Conservation (phyloP, 140 eudicot genomes). For the Senecio squalidus region DNA sequence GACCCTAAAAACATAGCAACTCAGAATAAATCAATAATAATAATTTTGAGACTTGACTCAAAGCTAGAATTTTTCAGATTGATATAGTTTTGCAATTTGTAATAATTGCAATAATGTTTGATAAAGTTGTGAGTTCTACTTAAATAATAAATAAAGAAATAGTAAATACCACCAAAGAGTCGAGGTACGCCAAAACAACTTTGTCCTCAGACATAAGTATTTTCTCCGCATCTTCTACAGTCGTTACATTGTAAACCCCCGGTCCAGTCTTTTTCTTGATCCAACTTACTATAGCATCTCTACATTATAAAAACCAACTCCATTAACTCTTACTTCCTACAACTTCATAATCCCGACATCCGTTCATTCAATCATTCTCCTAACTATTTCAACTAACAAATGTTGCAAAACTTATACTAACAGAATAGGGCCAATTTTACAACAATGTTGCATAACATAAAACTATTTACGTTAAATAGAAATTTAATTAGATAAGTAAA, state of each 20-base stretch:
- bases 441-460: too few relatives aligned
- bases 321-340: not conserved
- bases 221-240: constrained; percentile 72
- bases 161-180: constrained; percentile 66
- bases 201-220: constrained; percentile 58
- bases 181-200: constrained; percentile 67
- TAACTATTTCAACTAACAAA: too few relatives aligned
- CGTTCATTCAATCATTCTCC: too few relatives aligned
- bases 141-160: not conserved
- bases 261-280: constrained; percentile 87
- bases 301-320: constrained; percentile 24
- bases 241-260: constrained; percentile 65
- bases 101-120: not conserved
- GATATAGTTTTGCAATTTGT: not conserved
- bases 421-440: too few relatives aligned
- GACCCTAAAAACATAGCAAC: constrained; percentile 51
- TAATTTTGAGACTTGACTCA: not conserved
- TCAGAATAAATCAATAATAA: not conserved
- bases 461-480: too few relatives aligned
- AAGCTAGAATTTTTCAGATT: not conserved
- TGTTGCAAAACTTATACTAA: too few relatives aligned
- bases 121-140: not conserved
- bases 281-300: constrained; percentile 86
- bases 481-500: too few relatives aligned
- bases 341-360: too few relatives aligned